phyloP scores from a whole-genome alignment of 1,284 basidiomycete genomes.

The Rhodofomes roseus region DNA sequence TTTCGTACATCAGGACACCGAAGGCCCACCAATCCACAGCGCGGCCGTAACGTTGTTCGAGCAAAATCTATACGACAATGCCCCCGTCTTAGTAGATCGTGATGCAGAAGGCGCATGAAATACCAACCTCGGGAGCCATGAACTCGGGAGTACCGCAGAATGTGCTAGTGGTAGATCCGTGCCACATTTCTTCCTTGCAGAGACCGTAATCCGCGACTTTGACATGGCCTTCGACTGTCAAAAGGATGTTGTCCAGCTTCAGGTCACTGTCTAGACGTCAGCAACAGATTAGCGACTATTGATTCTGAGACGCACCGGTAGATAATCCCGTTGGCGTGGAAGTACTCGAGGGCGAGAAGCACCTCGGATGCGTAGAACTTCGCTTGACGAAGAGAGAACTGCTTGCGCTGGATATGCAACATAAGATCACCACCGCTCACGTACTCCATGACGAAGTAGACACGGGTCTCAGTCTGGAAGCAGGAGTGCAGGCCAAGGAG shows the following conservation, averaged over 20 bases:
- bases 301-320: conserved; percentile 48
- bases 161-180: conserved; percentile 94
- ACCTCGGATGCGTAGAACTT: conserved; percentile 99
- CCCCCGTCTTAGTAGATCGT: background rate
- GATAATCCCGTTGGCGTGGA: conserved; percentile 97
- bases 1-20: conserved; percentile 97
- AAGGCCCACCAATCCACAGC: conserved; percentile 99
- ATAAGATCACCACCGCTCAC: conserved; percentile 79
- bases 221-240: conserved; percentile 96
- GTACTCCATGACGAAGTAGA: conserved; percentile 84
- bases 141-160: conserved; percentile 99
- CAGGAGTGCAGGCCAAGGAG: conserved; percentile 95
- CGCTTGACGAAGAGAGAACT: conserved; percentile 80
- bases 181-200: conserved; percentile 99
- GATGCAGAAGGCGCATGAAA: background rate
- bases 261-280: conserved; percentile 65
- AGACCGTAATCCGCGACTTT: conserved; percentile 99
- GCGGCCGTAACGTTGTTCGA: conserved; percentile 97
- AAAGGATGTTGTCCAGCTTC: conserved; percentile 97
- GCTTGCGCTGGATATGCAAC: conserved; percentile 80
- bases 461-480: conserved; percentile 99
- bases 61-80: conserved; percentile 67
- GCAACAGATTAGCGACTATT: background rate
- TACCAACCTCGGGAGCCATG: conserved; percentile 94
- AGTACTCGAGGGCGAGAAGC: conserved; percentile 94